Base-by-base conservation (phyloP, 768 basidiomycete species). In the Collybiopsis luxurians region DNA sequence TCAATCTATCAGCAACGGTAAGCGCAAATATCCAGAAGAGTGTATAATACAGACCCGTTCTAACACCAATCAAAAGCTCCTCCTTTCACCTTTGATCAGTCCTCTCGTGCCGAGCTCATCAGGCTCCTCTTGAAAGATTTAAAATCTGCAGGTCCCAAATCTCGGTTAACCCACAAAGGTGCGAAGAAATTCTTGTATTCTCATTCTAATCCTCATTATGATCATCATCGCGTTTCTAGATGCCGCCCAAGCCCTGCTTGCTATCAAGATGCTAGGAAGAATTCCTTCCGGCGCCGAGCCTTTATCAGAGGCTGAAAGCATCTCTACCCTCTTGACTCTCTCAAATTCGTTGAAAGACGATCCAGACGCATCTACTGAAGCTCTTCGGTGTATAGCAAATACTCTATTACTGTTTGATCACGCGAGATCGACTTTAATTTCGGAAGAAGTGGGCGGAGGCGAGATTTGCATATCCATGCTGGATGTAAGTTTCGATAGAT, bases 341-440 rank as follows among this genome's bases (percentile, higher is more conserved):
- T 77, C 83, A 9, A 67, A 72, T 5, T 67, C 77, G 5, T 78
- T 86, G 66, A 85, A 84, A 57, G 79, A 84, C 53, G 78, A 83
- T 39, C 65, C 67, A 2, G 85, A 86, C 12, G 86, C 85, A 2
- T 75, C 81, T 3, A 81, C 79, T 43, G 89, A 92, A 71, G 87
- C 89, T 1, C 74, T 92, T 44, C 78, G 88, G 54, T 90, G 82
- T 52, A 77, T 92, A 24, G 92, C 93, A 7, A 95, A 95, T 67
- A 81, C 89, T 0, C 70, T 94, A 2, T 78, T 93, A 19, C 79
- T 92, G 56, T 73, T 87, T 50, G 87, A 88, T 57, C 66, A 70
- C 13, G 84, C 86, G 2, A 81, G 91, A 50, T 65, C 68, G 19
- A 81, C 80, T 0, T 83, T 89, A 62, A 66, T 89, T 27, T 71